Base-by-base conservation (phyloP, 768 basidiomycete species). In the Pleurotus sapidus region DNA sequence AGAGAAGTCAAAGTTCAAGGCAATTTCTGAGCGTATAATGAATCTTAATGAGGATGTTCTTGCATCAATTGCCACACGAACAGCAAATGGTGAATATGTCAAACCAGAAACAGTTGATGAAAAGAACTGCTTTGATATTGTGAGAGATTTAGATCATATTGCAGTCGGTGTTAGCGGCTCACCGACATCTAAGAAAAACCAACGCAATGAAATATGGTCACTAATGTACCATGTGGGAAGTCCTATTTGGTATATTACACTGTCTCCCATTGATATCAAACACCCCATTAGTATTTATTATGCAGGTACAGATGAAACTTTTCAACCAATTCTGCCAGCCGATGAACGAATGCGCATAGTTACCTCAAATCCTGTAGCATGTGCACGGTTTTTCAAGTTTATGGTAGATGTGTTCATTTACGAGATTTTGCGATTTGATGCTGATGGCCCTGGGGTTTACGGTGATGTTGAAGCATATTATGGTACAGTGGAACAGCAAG, bases 401-500 rank as follows among this genome's bases (percentile, higher is more conserved):
- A 63, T 74, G 58, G 62, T 72, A 0, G 30, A 65, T 6, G 20
- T 63, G 6, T 68, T 75, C 30, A 66, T 75, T 3, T 62, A 65
- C 40, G 65, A 73, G 60, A 63, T 72, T 0, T 58, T 72, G 5
- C 65, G 67, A 1, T 47, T 64, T 9, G 57, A 48, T 11, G 38
- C 39, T 2, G 45, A 62, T 15, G 40, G 61, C 23, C 8, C 34
- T n/a, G 72, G 72, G 0, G 15, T 72, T 12, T 74, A 64, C 55
- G 72, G 75, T 0, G 25, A 64, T 0, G 69, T 69, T 1, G 38
- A 48, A 12, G 70, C 63, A 0, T 74, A 75, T 46, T 76, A 74
- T 61, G 74, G 76, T 1, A 75, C 72, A 1, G 73, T 76, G 0
- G 74, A 77, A 49, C 68, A 71, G 23, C 76, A 77, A 58, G 75